These are phyloP conservation scores for barley (Hordeum vulgare) DNA, from an alignment of 176 grass and related monocot genomes.

Conservation along the genomic window MorexV3_pseudomolecules_assembly NC_058519.1:511937245-511937744, in stretches of 20 bases:
- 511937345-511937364: constrained; percentile 28
- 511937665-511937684: too few relatives aligned
- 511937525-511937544: not conserved
- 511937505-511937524: not conserved
- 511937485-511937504: not conserved
- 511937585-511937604: not conserved
- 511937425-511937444: not conserved
- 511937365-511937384: constrained; percentile 12
- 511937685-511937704: too few relatives aligned
- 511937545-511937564: not conserved
- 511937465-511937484: not conserved
- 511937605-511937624: constrained; percentile 9
- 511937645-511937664: too few relatives aligned
- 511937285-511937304: constrained; percentile 2
- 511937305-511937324: not conserved
- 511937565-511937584: too few relatives aligned
- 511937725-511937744: too few relatives aligned
- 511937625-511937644: not conserved
- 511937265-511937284: constrained; percentile 26
- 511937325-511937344: not conserved
- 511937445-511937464: not conserved
- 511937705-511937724: too few relatives aligned
- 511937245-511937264: not conserved
- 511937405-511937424: constrained; percentile 6
- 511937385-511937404: constrained; percentile 6